A percentile compares a stretch with the other conserved stretches of the same genome.
These are phyloP conservation scores for Chlamydomonas asymmetrica DNA, from an alignment of 139 green algal genomes.

Conservation along the genomic window DNA sequence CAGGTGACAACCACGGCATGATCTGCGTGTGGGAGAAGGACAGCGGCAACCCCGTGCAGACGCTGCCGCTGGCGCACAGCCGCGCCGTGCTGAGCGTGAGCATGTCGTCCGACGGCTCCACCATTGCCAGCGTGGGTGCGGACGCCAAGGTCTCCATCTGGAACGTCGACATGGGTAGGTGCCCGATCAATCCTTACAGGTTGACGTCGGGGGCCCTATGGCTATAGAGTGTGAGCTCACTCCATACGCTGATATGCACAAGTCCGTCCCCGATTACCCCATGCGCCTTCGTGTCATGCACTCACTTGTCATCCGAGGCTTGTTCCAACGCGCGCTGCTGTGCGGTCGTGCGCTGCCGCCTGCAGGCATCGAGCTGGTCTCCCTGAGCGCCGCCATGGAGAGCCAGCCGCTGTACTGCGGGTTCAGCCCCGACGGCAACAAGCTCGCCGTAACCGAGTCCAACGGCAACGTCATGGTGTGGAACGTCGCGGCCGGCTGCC, in stretches of 20 bases:
- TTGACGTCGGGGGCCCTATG: no score
- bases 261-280: no score
- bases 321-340: no score
- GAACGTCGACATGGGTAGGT: constrained; percentile 48
- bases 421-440: constrained; percentile 50
- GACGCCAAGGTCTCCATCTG: constrained; percentile 56
- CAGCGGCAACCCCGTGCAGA: constrained; percentile 44
- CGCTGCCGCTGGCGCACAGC: constrained; percentile 46
- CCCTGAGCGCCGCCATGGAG: constrained; percentile 45
- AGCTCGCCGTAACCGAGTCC: constrained; percentile 47
- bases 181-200: no score
- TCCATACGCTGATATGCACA: no score
- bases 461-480: constrained; percentile 54
- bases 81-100: constrained; percentile 38
- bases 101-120: constrained; percentile 45
- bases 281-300: no score
- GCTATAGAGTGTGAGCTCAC: no score
- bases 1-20: constrained; percentile 53
- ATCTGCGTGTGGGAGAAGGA: constrained; percentile 55
- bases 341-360: no score
- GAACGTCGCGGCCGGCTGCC: constrained; percentile 44
- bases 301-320: no score
- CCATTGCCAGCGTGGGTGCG: constrained; percentile 41
- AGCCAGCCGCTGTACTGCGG: constrained; percentile 43
- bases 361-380: constrained; percentile 50